A percentile compares a stretch with the other conserved stretches of the same genome.
Conservation (phyloP, 257 asterid species). For the Mitragyna speciosa region DNA sequence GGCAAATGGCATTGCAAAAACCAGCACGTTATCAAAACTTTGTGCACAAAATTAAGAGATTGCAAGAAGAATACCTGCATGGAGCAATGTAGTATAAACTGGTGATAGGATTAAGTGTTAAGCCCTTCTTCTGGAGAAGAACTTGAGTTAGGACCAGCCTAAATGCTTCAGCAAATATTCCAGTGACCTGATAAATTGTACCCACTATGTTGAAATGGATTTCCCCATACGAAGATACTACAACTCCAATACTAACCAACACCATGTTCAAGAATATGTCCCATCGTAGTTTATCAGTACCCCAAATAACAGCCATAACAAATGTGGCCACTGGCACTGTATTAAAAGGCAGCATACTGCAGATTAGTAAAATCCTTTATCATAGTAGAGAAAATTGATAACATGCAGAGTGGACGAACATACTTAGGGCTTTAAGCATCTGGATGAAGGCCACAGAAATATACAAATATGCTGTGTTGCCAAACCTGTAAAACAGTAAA, state of each 20-base stretch:
- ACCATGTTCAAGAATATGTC: constrained; percentile 89
- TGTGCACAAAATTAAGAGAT: constrained; percentile 7
- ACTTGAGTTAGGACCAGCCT: constrained; percentile 97
- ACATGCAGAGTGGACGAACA: constrained; percentile 25
- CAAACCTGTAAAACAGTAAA: constrained; percentile 67
- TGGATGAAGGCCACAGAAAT: constrained; percentile 99
- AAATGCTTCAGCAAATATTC: constrained; percentile 96
- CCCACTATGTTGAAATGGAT: constrained; percentile 94
- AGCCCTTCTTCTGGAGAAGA: constrained; percentile 91
- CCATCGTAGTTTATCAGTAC: constrained; percentile 86
- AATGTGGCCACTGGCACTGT: constrained; percentile 99
- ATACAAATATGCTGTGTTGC: constrained; percentile 93
- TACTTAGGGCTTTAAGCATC: constrained; percentile 99
- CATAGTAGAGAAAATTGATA: constrained; percentile 13
- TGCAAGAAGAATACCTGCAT: constrained; percentile 70
- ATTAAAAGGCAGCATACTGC: constrained; percentile 22
- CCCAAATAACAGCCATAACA: constrained; percentile 89
- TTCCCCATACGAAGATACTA: constrained; percentile 94
- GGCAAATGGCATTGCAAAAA: constrained; percentile 5
- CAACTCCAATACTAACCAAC: constrained; percentile 92
- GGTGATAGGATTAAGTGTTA: constrained; percentile 90
- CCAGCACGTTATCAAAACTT: not conserved
- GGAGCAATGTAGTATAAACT: constrained; percentile 98
- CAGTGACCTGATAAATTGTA: constrained; percentile 95
- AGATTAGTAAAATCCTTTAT: constrained; percentile 26